Conservation (phyloP, 495 filamentous ascomycete species). For the Tuber borchii region DNA sequence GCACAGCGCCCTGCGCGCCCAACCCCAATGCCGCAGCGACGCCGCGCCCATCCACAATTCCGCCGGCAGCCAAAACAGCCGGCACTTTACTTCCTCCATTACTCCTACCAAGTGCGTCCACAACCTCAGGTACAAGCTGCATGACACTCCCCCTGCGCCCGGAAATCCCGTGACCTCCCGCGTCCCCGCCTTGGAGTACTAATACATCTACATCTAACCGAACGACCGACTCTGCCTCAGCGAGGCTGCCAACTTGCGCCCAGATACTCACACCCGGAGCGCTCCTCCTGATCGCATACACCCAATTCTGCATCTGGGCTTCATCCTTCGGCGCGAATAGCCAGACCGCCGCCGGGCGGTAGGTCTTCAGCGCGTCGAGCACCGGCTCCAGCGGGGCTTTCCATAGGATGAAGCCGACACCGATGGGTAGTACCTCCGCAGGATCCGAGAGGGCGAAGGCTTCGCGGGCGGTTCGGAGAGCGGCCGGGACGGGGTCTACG, state of each 20-base stretch:
- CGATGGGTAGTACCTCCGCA: slow-evolving; percentile 49
- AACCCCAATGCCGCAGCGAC: slow-evolving; percentile 59
- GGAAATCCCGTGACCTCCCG: slow-evolving; percentile 64
- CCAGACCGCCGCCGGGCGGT: slow-evolving; percentile 62
- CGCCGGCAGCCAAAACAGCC: slow-evolving; percentile 64
- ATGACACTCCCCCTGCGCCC: slow-evolving; percentile 54
- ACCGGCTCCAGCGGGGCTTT: slow-evolving; percentile 48
- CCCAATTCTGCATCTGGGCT: slow-evolving; percentile 53
- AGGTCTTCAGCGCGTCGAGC: slow-evolving; percentile 45
- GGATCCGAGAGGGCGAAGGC: slow-evolving; percentile 19
- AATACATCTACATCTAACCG: slow-evolving; percentile 55
- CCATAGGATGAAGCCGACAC: slow-evolving; percentile 60
- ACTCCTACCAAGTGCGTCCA: slow-evolving; percentile 49
- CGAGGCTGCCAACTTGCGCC: slow-evolving; percentile 61
- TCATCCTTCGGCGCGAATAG: slow-evolving; percentile 57
- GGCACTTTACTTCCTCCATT: slow-evolving; percentile 44
- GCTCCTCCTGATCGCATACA: slow-evolving; percentile 42
- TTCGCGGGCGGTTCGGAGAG: slow-evolving; percentile 34
- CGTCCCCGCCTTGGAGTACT: slow-evolving; percentile 65
- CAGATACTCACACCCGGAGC: slow-evolving; percentile 53
- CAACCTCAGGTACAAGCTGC: slow-evolving; percentile 53
- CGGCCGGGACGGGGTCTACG: slow-evolving; percentile 29
- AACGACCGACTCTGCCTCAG: slow-evolving; percentile 49
- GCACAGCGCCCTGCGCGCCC: slow-evolving; percentile 59
- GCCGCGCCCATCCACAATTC: slow-evolving; percentile 61